phyloP scores from a whole-genome alignment of 2,329 filamentous ascomycete species.

The Phialocephala subalpina region DNA sequence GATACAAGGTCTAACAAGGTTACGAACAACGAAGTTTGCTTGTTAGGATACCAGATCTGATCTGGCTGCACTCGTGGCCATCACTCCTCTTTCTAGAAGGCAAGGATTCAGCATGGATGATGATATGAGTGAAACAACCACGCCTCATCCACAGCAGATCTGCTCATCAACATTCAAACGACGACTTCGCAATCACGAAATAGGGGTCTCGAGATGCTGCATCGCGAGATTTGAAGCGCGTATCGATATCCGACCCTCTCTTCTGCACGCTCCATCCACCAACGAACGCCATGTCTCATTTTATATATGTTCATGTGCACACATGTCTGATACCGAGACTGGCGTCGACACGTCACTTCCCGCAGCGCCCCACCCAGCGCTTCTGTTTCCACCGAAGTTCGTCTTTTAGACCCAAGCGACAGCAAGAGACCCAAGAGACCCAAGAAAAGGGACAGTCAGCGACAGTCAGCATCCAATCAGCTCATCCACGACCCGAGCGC shows the following conservation, averaged over 20 bases:
- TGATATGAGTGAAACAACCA: constrained; percentile 2
- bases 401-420: too few species aligned
- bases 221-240: background rate
- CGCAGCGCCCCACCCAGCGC: constrained; percentile 6
- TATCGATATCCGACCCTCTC: constrained; percentile 1
- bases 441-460: too few species aligned
- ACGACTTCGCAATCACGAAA: background rate
- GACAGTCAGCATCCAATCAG: constrained; percentile 2
- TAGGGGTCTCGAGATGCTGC: constrained; percentile 6
- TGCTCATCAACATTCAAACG: constrained; percentile 10
- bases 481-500: background rate
- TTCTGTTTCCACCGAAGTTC: background rate
- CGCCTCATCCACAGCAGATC: constrained; percentile 1
- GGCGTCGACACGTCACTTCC: constrained; percentile 16
- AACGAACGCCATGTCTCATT: constrained; percentile 13
- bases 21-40: constrained; percentile 14
- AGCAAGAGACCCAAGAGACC: background rate
- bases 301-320: background rate
- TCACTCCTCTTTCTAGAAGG: background rate
- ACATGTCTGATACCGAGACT: background rate
- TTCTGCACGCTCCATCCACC: background rate
- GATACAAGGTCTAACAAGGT: constrained; percentile 17
- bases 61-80: constrained; percentile 4
- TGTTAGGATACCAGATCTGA: constrained; percentile 2
- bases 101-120: constrained; percentile 5